phyloP scores from a whole-genome alignment of 306 rosid genomes.

The Nissolia schottii region DNA sequence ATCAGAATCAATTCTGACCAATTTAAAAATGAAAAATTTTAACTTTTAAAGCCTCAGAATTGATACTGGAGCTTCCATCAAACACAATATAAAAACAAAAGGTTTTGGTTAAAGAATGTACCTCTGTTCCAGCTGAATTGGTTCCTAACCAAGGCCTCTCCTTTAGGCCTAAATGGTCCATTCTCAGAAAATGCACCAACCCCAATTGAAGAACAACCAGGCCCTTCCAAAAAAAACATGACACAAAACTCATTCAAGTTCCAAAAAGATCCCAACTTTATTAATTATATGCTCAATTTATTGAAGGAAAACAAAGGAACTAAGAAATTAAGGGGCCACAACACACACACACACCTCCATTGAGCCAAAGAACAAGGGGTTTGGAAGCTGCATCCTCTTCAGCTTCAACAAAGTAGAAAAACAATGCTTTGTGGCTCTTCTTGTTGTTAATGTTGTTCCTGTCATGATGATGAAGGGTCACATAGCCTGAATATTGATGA shows the following conservation, averaged over 20 bases:
- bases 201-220: conserved; percentile 89
- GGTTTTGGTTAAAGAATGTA: not conserved
- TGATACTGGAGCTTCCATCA: too few relatives aligned
- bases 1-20: too few relatives aligned
- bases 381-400: conserved; percentile 49
- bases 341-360: conserved; percentile 45
- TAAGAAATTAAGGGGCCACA: not conserved
- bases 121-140: conserved; percentile 82
- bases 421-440: conserved; percentile 35
- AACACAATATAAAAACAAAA: not conserved
- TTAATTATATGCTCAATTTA: too few relatives aligned
- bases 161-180: conserved; percentile 85
- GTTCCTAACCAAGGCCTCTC: conserved; percentile 50
- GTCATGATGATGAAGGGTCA: conserved; percentile 45
- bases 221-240: conserved; percentile 44
- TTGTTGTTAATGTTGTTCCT: too few relatives aligned
- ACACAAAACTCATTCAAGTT: not conserved
- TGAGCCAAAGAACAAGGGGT: conserved; percentile 84
- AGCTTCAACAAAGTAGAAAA: conserved; percentile 70
- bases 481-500: conserved; percentile 63
- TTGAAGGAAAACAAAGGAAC: not conserved
- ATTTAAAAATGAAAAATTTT: too few relatives aligned
- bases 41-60: too few relatives aligned
- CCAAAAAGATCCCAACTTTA: too few relatives aligned
- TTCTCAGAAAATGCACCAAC: conserved; percentile 83